Evolutionary conservation across 2,329 filamentous ascomycete genomes (phyloP), one percentile per base, ranked within the genome.

Genomic region (Cladosporium austrohemisphaericum): DNA sequence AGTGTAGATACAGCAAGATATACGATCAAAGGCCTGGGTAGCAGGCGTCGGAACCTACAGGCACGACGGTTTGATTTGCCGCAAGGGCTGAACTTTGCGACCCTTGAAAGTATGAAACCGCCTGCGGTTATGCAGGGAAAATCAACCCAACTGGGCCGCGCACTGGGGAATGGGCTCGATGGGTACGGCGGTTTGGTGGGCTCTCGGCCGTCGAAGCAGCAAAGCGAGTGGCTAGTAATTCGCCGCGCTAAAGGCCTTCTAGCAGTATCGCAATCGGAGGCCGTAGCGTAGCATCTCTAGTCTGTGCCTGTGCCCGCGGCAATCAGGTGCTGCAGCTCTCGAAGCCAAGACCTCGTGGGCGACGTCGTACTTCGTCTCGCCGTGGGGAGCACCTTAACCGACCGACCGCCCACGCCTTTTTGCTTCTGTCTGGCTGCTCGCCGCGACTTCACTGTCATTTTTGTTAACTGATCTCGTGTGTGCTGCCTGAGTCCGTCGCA

Each of bases 51-150:
- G 14, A 41, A 31, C 10, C 14, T 29, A 41, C 38, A 41, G 38
- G 38, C 38, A 41, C 38, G 26, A 18, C 16, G 38, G 25, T 26
- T 7, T 22, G 38, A 41, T 20, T 38, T 47, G 44, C 44, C 44
- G 33, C 44, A 47, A 47, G 44, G 44, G 44, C 44, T 25, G 44
- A 41, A 47, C 44, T 47, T 47, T 38, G 36, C 33, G 44, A 47
- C 44, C 44, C 44, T 46, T 33, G 29, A 36, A 45, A 35, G 10
- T 38, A 33, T 47, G 44, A 47, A 47, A 47, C 44, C 33, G 44
- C 22, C 25, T 33, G 16, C 23, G 44, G 44, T 31, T 16, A 47
- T 47, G 44, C 44, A 47, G 44, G 44, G 44, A 38, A 38, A 47
- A 14, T 31, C 44, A 22, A 38, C 33, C 43, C 43, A 26, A 19